A percentile compares a stretch with the other conserved stretches of the same genome.
Conservation (phyloP, 352 stramenopile species). For the Pythium graminicola region DNA sequence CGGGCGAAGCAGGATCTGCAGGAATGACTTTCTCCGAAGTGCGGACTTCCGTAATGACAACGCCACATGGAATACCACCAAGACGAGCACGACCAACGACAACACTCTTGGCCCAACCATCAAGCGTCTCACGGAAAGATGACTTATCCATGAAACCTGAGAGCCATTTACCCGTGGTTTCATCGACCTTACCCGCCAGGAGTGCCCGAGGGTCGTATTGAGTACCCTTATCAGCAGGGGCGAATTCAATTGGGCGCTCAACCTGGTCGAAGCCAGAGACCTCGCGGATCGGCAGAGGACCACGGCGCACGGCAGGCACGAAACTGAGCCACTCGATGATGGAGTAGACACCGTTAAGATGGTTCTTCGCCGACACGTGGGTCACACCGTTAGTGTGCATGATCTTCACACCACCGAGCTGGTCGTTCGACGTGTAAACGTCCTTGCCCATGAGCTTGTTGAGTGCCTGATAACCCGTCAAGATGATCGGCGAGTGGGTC, state of each 20-base stretch:
- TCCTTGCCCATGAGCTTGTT: slow-evolving; percentile 99
- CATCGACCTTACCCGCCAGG: slow-evolving; percentile 79
- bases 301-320: slow-evolving; percentile 90
- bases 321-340: slow-evolving; percentile 99
- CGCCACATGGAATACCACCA: slow-evolving; percentile 97
- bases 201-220: slow-evolving; percentile 96
- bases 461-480: slow-evolving; percentile 99
- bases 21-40: slow-evolving; percentile 96
- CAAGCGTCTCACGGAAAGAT: slow-evolving; percentile 98
- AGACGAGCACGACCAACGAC: slow-evolving; percentile 96
- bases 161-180: slow-evolving; percentile 74
- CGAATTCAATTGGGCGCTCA: slow-evolving; percentile 88
- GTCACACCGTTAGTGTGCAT: slow-evolving; percentile 99
- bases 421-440: slow-evolving; percentile 99
- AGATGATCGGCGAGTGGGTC: slow-evolving; percentile 96
- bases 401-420: slow-evolving; percentile 98
- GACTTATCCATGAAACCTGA: slow-evolving; percentile 97
- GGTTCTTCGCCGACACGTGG: slow-evolving; percentile 95
- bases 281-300: slow-evolving; percentile 77
- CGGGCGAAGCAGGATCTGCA: slow-evolving; percentile 96
- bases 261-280: slow-evolving; percentile 79
- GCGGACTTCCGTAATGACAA: slow-evolving; percentile 98
- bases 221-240: slow-evolving; percentile 86
- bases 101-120: slow-evolving; percentile 99
- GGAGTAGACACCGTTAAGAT: slow-evolving; percentile 93